Evolutionary conservation across 108 stramenopile species (phyloP).

Genomic region (Parmales sp.): DNA sequence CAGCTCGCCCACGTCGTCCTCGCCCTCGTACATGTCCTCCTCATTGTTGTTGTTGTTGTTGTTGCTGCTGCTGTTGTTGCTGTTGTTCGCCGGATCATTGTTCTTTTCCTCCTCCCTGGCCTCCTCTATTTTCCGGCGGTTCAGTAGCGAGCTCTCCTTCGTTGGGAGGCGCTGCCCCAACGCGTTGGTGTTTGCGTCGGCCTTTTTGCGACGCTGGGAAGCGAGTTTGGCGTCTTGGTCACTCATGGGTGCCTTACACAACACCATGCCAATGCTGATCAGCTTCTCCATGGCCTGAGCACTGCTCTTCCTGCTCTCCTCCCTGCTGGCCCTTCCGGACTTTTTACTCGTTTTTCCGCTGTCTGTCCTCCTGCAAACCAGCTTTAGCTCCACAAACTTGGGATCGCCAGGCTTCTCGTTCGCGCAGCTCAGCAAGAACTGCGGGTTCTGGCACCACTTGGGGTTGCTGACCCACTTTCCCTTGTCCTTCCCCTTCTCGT

Average conservation of each 20-base stretch:
- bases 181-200: conserved; percentile 5
- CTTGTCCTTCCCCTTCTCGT: conserved; percentile 20
- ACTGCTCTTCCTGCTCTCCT: neutral
- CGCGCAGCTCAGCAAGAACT: conserved; percentile 28
- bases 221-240: conserved; percentile 16
- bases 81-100: neutral
- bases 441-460: conserved; percentile 49
- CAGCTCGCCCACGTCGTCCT: neutral
- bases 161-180: neutral
- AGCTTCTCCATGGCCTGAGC: neutral
- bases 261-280: neutral
- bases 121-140: neutral
- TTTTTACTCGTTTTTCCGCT: neutral
- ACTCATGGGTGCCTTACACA: neutral
- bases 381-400: conserved; percentile 27
- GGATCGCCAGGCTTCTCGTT: conserved; percentile 21
- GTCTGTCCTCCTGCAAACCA: conserved; percentile 28
- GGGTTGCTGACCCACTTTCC: conserved; percentile 27
- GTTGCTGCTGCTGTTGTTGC: neutral
- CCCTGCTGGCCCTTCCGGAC: neutral
- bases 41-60: neutral
- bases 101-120: neutral
- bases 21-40: neutral
- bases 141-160: conserved; percentile 14
- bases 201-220: neutral